Evolutionary conservation across 352 stramenopile genomes (phyloP), one percentile per base, ranked within the genome.

Genomic region (Pythium oligandrum): DNA sequence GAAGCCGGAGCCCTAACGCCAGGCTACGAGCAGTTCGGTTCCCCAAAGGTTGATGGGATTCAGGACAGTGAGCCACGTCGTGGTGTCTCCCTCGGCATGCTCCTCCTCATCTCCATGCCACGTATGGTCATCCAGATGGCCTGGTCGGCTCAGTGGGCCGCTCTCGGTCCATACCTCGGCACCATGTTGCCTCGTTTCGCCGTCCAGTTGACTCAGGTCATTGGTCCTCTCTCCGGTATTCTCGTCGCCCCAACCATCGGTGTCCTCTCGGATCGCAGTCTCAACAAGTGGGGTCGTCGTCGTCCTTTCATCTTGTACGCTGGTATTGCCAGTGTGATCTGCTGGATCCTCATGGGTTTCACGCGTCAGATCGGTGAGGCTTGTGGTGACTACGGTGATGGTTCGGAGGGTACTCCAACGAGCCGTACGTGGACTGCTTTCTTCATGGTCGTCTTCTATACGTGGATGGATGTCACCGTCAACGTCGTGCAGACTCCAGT

Each of bases 391-490:
- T 59, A 70, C 33, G 62, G 63, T 4, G 56, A 51, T 11, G 70
- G 70, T 36, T 59, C 55, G 30, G 48, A 26, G 0, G 71, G 62
- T 7, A 58, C 65, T 48, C 38, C 52, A n/a, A 76, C 59, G 8
- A 61, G 68, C 40, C 75, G 67, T 39, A 70, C 56, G 7, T 86
- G 66, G 65, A 86, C 75, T 2, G 57, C 68, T 6, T 39, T 76
- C 17, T 66, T 86, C 26, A 80, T 64, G 1, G 64, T 83, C n/a
- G 52, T 82, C 40, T 82, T 80, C 52, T 83, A 86, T 64, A 53
- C 70, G 3, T 83, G 72, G 73, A 86, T 86, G 75, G 75, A 84
- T 46, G 62, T 86, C 30, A 74, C 66, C 17, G 62, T 83, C 43
- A 83, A 86, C 52, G 33, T 86, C 26, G 68, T 72, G 4, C 65